Conservation (phyloP, 1,139 yeast genomes). For the Kluyveromyces sp. region DNA sequence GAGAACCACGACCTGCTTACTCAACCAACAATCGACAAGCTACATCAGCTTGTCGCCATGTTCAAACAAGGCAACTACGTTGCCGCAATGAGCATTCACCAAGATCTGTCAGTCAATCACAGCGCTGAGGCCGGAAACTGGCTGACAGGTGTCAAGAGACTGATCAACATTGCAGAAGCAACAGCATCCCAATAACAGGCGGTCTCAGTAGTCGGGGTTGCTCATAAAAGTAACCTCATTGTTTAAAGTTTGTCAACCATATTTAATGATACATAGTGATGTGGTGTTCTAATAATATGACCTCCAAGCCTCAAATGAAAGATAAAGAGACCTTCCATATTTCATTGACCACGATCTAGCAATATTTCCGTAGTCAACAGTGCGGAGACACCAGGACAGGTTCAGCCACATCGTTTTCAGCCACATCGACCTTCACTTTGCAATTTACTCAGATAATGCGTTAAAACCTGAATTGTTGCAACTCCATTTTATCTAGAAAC, state of each 20-base stretch:
- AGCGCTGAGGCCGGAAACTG: slow-evolving; percentile 82
- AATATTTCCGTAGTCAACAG: background rate
- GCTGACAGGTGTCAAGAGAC: slow-evolving; percentile 87
- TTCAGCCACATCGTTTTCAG: too few species aligned
- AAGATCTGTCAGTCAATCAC: slow-evolving; percentile 57
- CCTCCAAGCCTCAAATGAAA: too few species aligned
- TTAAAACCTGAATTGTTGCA: too few species aligned
- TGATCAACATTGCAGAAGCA: slow-evolving; percentile 63
- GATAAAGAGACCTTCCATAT: too few species aligned
- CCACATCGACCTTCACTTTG: too few species aligned
- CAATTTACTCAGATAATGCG: too few species aligned
- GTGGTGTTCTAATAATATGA: background rate
- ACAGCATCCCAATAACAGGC: slow-evolving; percentile 18
- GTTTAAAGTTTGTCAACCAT: background rate
- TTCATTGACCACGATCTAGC: too few species aligned
- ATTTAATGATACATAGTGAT: background rate
- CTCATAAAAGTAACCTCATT: background rate
- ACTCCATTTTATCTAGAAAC: too few species aligned
- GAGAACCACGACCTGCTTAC: slow-evolving; percentile 65
- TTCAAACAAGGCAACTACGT: slow-evolving; percentile 50
- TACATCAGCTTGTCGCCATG: slow-evolving; percentile 46
- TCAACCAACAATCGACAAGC: slow-evolving; percentile 46
- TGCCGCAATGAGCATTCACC: slow-evolving; percentile 51
- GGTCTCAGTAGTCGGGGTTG: background rate
- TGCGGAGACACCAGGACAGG: too few species aligned